Percentiles rank a stretch among this genome's conserved stretches.
These are phyloP conservation scores for Cicer chorassanicum DNA, from an alignment of 306 rosid species.

Conservation along the genomic window DNA sequence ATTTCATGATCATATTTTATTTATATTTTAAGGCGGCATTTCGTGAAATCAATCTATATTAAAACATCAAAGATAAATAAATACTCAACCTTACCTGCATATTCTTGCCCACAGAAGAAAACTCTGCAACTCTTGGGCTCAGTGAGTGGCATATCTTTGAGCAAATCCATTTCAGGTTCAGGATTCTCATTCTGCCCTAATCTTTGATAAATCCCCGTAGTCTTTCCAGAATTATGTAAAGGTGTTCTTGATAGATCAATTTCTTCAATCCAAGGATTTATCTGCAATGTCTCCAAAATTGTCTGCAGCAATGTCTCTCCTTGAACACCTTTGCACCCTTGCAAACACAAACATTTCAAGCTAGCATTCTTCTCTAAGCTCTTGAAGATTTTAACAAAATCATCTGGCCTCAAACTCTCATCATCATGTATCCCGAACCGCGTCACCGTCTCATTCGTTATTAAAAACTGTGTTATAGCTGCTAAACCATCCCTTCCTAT, in stretches of 20 bases:
- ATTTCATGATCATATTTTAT: slow-evolving; percentile 20
- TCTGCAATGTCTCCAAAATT: slow-evolving; percentile 78
- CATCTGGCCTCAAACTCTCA: slow-evolving; percentile 73
- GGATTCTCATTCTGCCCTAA: slow-evolving; percentile 84
- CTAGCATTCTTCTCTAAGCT: slow-evolving; percentile 86
- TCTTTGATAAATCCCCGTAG: slow-evolving; percentile 68
- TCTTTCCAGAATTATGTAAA: slow-evolving; percentile 71
- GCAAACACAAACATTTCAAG: slow-evolving; percentile 70
- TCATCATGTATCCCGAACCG: slow-evolving; percentile 77
- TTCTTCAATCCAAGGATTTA: slow-evolving; percentile 96
- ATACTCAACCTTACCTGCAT: slow-evolving; percentile 63
- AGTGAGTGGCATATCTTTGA: slow-evolving; percentile 85
- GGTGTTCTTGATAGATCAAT: slow-evolving; percentile 88
- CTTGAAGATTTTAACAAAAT: slow-evolving; percentile 72
- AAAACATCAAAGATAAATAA: slow-evolving; percentile 18
- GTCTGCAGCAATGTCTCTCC: slow-evolving; percentile 74
- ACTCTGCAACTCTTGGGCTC: slow-evolving; percentile 88
- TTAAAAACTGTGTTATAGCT: slow-evolving; percentile 67
- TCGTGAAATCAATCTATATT: slow-evolving; percentile 13
- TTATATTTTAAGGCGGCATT: not conserved
- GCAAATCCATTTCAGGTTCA: slow-evolving; percentile 83
- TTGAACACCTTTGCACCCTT: slow-evolving; percentile 80
- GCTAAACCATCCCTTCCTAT: slow-evolving; percentile 84
- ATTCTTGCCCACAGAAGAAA: slow-evolving; percentile 93
- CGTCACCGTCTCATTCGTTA: slow-evolving; percentile 71